Conservation (phyloP, 2,329 filamentous ascomycete genomes). For the Diaporthe sp. region DNA sequence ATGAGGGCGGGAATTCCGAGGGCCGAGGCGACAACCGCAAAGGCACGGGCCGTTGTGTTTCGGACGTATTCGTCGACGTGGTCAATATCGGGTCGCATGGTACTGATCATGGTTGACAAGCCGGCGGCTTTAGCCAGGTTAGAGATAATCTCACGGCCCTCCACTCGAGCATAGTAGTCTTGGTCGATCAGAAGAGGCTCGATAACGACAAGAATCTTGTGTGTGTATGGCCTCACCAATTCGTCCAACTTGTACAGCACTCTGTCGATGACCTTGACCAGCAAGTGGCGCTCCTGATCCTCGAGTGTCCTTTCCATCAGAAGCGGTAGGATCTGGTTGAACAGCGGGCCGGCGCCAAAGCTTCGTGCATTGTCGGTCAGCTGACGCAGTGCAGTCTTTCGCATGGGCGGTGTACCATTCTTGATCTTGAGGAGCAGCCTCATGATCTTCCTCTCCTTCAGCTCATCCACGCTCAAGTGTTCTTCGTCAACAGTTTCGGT, state of each 20-base stretch:
- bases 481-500: slow-evolving; percentile 96
- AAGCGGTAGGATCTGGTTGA: slow-evolving; percentile 96
- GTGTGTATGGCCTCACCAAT: slow-evolving; percentile 93
- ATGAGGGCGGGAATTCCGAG: slow-evolving; percentile 95
- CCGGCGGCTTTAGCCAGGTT: slow-evolving; percentile 97
- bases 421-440: slow-evolving; percentile 96
- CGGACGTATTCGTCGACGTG: slow-evolving; percentile 98
- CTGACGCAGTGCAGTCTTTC: slow-evolving; percentile 97
- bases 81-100: slow-evolving; percentile 98
- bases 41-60: slow-evolving; percentile 96
- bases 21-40: slow-evolving; percentile 96
- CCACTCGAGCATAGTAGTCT: slow-evolving; percentile 98
- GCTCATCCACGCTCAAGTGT: slow-evolving; percentile 89
- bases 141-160: slow-evolving; percentile 98
- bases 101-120: slow-evolving; percentile 98
- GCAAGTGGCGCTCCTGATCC: slow-evolving; percentile 96
- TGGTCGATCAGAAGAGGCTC: slow-evolving; percentile 99
- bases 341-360: slow-evolving; percentile 93
- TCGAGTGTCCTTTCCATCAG: slow-evolving; percentile 99
- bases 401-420: slow-evolving; percentile 98
- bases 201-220: slow-evolving; percentile 98
- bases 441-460: slow-evolving; percentile 99
- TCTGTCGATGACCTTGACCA: slow-evolving; percentile 99
- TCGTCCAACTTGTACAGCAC: slow-evolving; percentile 99
- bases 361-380: slow-evolving; percentile 97